Conservation (phyloP, 2,329 filamentous ascomycete genomes). For the Fusarium sp. region DNA sequence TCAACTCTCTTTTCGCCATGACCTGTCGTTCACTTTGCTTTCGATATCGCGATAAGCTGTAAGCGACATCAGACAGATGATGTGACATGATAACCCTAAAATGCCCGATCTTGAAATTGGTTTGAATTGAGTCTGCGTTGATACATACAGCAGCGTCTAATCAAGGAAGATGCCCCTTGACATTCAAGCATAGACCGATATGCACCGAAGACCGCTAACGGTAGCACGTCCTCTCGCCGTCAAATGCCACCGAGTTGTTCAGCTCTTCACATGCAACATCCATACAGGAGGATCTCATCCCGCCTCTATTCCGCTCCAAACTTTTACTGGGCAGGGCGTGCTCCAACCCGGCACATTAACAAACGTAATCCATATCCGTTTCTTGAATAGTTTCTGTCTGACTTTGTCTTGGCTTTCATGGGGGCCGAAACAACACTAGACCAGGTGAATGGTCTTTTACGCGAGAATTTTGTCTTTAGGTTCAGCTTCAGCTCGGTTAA, state of each 20-base stretch:
- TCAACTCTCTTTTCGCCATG: not conserved
- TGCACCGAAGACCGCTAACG: no score
- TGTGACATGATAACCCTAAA: not conserved
- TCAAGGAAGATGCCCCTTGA: no score
- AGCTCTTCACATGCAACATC: no score
- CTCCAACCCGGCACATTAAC: not conserved
- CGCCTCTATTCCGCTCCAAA: not conserved
- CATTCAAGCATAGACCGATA: no score
- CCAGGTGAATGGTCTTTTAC: not conserved
- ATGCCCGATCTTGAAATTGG: no score
- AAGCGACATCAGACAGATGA: constrained; percentile 21
- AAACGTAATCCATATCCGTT: constrained; percentile 29
- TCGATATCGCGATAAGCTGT: not conserved
- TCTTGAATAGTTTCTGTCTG: not conserved
- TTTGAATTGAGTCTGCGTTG: no score
- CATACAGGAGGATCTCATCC: not conserved
- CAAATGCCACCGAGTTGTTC: not conserved
- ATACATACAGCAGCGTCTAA: no score
- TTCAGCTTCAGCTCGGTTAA: no score
- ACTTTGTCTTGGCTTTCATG: constrained; percentile 1
- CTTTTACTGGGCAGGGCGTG: constrained; percentile 18
- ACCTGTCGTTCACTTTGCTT: constrained; percentile 10
- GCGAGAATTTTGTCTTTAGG: no score
- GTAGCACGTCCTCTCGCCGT: not conserved
- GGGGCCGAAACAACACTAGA: not conserved